Evolutionary conservation across 306 rosid species (phyloP).

Genomic region (Quercus variabilis): DNA sequence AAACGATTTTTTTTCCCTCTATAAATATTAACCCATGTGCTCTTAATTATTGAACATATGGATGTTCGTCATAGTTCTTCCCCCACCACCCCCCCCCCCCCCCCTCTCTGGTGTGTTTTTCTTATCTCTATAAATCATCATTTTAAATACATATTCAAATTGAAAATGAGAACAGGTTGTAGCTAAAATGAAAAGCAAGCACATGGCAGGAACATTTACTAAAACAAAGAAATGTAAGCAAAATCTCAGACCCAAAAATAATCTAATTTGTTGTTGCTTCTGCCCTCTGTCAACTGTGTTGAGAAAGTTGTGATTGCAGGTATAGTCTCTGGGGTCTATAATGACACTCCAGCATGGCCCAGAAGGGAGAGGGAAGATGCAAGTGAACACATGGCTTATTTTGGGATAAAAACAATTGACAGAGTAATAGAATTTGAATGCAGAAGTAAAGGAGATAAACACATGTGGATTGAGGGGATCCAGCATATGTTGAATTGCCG

Average conservation of each 20-base stretch:
- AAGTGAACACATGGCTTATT: conserved; percentile 57
- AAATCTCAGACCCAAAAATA: conserved; percentile 4
- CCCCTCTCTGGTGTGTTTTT: neutral
- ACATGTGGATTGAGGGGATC: conserved; percentile 80
- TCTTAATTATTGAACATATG: neutral
- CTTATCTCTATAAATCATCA: conserved; percentile 4
- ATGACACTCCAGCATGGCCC: conserved; percentile 66
- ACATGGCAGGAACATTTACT: conserved; percentile 82
- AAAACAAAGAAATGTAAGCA: conserved; percentile 90
- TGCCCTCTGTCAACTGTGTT: conserved; percentile 11
- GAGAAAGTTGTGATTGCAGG: conserved; percentile 54
- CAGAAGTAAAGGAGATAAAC: conserved; percentile 63
- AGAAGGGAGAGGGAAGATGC: conserved; percentile 59
- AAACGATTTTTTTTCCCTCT: no score
- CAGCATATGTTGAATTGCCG: conserved; percentile 68
- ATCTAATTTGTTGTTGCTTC: conserved; percentile 14
- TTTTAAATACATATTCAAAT: conserved; percentile 13
- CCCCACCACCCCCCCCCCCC: no score
- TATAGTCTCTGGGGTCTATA: conserved; percentile 62
- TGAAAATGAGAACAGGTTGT: conserved; percentile 60
- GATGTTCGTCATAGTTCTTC: neutral
- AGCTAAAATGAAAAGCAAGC: conserved; percentile 91
- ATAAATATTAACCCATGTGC: neutral
- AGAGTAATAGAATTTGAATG: conserved; percentile 87
- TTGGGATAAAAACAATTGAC: conserved; percentile 70